Base-by-base conservation (phyloP, 257 asterid species). In the Nicotiana undulata region DNA sequence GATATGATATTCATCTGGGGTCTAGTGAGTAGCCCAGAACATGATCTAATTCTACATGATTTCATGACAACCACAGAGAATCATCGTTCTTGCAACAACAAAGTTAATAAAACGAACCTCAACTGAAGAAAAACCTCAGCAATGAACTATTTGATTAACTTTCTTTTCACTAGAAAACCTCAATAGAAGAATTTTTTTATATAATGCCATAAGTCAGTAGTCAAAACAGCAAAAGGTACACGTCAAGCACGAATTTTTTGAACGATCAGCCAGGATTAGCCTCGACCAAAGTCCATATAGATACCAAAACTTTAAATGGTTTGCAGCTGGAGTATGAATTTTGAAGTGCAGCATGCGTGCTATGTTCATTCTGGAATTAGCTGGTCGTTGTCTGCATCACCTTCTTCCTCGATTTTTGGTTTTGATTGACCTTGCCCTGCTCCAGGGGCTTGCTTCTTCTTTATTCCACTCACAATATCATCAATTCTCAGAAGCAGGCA, bases 401-500 rank as follows among this genome's bases (percentile, higher is more conserved):
- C 98, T 83, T 90, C 99, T 77, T 85, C 90, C 75, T 90, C 95
- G 15, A 89, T 85, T 82, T 84, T 90, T 49, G 99, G 94, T 91
- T 93, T 92, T 9, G 97, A 85, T 68, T 92, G 92, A 44, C 79
- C 90, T 78, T 85, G 89, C 66, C 88, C 86, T 9, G 93, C 81
- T 81, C 97, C 93, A 28, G 98, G 92, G 76, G 95, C 96, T 79
- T 93, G 96, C 89, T 89, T 90, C 89, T 95, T 91, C 88, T 95
- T 92, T 84, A 95, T 91, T 37, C 99, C 99, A 79, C 99, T 95
- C 22, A 95, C 97, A 63, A 95, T 93, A 80, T 95, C 99, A 6
- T 95, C 98, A 26, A 95, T 93, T 81, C 97, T 92, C 88, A 95
- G 83, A 84, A 95, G 99, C 97, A 95, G 93, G 90, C 96, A 93